phyloP scores from a whole-genome alignment of 2,329 filamentous ascomycete genomes.

The Pseudocercospora fijiensis region DNA sequence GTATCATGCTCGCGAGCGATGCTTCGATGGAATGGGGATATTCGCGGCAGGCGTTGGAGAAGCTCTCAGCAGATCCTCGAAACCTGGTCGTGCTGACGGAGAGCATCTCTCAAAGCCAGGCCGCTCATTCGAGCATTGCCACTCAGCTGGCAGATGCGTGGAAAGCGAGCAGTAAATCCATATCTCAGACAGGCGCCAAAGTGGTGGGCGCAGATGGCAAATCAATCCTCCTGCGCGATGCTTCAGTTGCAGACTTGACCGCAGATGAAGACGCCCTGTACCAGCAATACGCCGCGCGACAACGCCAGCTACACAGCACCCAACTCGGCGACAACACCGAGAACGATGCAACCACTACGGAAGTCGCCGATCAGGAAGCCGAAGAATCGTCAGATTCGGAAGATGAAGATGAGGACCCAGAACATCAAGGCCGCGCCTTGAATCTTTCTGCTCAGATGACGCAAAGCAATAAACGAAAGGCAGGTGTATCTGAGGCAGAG shows the following conservation, averaged over 20 bases:
- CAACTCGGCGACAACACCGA: constrained; percentile 70
- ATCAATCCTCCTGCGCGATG: constrained; percentile 46
- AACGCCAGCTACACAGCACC: constrained; percentile 81
- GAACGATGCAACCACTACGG: constrained; percentile 66
- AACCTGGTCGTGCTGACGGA: constrained; percentile 90
- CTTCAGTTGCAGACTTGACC: constrained; percentile 64
- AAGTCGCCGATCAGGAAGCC: constrained; percentile 67
- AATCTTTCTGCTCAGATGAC: constrained; percentile 84
- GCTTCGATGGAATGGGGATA: constrained; percentile 92
- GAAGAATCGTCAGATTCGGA: constrained; percentile 83
- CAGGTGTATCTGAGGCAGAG: constrained; percentile 83
- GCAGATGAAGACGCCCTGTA: constrained; percentile 77
- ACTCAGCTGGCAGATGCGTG: constrained; percentile 69
- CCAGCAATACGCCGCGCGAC: constrained; percentile 87
- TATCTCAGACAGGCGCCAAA: constrained; percentile 46
- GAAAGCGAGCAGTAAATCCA: constrained; percentile 33
- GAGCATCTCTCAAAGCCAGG: constrained; percentile 52
- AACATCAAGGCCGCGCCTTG: constrained; percentile 86
- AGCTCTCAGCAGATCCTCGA: constrained; percentile 70
- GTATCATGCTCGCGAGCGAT: constrained; percentile 89
- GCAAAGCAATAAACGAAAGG: constrained; percentile 75
- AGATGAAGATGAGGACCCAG: constrained; percentile 84
- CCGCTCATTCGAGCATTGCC: constrained; percentile 58
- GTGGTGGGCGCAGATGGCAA: constrained; percentile 54
- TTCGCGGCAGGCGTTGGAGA: constrained; percentile 74